Percentiles rank a stretch among this genome's conserved stretches.
Evolutionary conservation across 2,329 filamentous ascomycete genomes (phyloP).

Genomic region (Penicillium decumbens): DNA sequence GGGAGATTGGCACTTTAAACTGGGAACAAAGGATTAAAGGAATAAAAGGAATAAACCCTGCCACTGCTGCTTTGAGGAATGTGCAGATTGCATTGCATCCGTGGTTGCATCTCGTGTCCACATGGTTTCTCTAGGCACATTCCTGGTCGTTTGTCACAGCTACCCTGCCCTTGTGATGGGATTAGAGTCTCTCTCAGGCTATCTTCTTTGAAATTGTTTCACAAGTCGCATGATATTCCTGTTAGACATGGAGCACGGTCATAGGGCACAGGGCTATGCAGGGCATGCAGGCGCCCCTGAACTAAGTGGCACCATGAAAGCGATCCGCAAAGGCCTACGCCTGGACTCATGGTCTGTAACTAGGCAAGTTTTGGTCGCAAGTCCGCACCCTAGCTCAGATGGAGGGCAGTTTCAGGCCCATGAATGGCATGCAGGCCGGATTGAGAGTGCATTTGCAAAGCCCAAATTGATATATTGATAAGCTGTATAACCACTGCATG

Average conservation of each 20-base stretch:
- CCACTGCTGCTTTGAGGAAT: slow-evolving; percentile 1
- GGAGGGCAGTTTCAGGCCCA: background rate
- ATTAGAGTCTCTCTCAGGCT: background rate
- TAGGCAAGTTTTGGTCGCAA: background rate
- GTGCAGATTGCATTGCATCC: background rate
- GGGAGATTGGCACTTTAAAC: background rate
- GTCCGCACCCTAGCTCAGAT: background rate
- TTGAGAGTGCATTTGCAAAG: background rate
- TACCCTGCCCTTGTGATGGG: background rate
- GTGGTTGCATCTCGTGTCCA: background rate
- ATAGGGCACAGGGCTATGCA: background rate
- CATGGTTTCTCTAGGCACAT: background rate
- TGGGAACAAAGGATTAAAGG: background rate
- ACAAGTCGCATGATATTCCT: background rate
- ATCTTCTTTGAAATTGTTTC: background rate
- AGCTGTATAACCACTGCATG: slow-evolving; percentile 9
- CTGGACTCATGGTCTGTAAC: background rate
- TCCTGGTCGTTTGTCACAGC: background rate
- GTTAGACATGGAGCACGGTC: too few species aligned
- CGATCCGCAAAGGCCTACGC: background rate
- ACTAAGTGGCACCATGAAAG: background rate
- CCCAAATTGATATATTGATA: background rate
- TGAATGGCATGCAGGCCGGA: background rate
- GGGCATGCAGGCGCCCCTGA: background rate
- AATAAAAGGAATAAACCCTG: too few species aligned